Conservation (phyloP, 306 rosid genomes). For the Psophocarpus tetragonolobus region DNA sequence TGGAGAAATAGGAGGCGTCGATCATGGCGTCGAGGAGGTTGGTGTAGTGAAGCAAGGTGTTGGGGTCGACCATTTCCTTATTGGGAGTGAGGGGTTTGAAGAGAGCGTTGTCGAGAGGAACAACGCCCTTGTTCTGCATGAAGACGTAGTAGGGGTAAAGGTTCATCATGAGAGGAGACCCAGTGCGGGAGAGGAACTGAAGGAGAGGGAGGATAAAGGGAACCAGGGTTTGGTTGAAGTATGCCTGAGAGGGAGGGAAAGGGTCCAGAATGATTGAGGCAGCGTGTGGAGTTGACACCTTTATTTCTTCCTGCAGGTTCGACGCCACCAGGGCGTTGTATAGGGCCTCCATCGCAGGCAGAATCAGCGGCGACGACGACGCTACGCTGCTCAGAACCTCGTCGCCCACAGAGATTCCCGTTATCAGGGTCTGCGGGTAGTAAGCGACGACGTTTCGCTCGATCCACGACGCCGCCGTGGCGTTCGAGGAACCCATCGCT, state of each 20-base stretch:
- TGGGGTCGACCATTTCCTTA: constrained; percentile 97
- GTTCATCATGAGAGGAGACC: constrained; percentile 93
- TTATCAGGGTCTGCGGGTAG: constrained; percentile 75
- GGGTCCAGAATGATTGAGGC: constrained; percentile 87
- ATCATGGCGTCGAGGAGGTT: constrained; percentile 90
- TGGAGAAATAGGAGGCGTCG: constrained; percentile 84
- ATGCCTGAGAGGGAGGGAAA: constrained; percentile 94
- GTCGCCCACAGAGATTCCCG: constrained; percentile 83
- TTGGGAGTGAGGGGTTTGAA: constrained; percentile 84
- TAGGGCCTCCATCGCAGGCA: constrained; percentile 75
- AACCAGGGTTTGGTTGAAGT: constrained; percentile 68
- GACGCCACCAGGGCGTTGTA: constrained; percentile 83
- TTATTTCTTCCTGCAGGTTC: constrained; percentile 64
- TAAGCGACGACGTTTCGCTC: constrained; percentile 71
- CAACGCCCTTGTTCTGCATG: constrained; percentile 93
- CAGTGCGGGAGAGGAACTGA: constrained; percentile 64
- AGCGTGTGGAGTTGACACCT: constrained; percentile 82
- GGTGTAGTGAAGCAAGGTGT: constrained; percentile 85
- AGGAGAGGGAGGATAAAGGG: constrained; percentile 58
- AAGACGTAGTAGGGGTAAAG: constrained; percentile 89
- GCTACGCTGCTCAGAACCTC: constrained; percentile 80
- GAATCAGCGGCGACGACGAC: constrained; percentile 67
- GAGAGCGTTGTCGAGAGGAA: constrained; percentile 81
- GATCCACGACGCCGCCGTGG: constrained; percentile 90
- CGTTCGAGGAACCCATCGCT: constrained; percentile 87